Percentiles rank a stretch among this genome's conserved stretches.
phyloP scores from a whole-genome alignment of 257 asterid genomes.

The Rehmannia glutinosa region DNA sequence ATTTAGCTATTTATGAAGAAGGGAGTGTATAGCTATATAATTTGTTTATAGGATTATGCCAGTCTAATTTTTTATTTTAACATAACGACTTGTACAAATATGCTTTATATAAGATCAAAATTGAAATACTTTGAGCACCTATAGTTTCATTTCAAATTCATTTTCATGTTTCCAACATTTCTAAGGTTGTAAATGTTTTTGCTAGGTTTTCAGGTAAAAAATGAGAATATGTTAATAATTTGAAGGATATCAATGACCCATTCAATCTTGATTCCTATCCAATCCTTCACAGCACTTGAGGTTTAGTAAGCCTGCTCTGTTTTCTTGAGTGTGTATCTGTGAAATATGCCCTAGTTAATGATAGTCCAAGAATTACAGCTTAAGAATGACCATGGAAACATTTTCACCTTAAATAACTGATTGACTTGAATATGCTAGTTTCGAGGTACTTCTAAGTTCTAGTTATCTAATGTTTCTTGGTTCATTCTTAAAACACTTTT shows the following conservation, averaged over 20 bases:
- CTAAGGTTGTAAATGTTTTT: not conserved
- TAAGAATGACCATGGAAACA: slow-evolving; percentile 1
- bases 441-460: not conserved
- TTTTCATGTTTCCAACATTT: not conserved
- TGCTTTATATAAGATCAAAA: not conserved
- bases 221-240: not conserved
- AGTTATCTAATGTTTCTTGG: not conserved
- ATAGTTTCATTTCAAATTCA: not conserved
- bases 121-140: not conserved
- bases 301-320: not conserved
- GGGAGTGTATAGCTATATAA: not conserved
- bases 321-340: slow-evolving; percentile 1
- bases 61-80: not conserved
- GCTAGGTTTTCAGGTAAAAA: not conserved
- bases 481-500: not conserved
- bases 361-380: not conserved
- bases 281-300: not conserved
- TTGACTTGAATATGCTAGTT: slow-evolving; percentile 1
- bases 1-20: slow-evolving; percentile 3
- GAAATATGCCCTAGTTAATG: not conserved
- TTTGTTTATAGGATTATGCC: not conserved
- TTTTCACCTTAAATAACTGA: not conserved
- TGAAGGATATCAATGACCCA: not conserved
- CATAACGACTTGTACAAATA: not conserved
- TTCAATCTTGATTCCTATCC: not conserved